Percentiles rank a stretch among this genome's conserved stretches.
Evolutionary conservation across 2,329 filamentous ascomycete genomes (phyloP).

Genomic region (Chaetomiaceae sp.): DNA sequence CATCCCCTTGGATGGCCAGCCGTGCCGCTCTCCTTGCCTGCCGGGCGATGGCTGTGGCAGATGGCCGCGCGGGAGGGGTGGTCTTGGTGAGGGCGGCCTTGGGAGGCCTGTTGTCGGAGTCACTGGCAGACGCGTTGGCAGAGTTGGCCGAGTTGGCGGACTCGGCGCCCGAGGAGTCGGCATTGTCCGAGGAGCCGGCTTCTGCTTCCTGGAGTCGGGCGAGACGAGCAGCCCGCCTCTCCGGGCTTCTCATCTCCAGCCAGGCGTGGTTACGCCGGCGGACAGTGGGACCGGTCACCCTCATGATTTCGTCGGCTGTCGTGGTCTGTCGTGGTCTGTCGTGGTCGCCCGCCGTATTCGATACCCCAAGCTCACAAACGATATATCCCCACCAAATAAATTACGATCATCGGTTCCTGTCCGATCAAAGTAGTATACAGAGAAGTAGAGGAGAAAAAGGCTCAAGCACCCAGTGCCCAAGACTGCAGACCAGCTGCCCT

Average conservation of each 20-base stretch:
- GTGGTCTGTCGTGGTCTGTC: neutral
- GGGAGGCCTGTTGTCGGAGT: neutral
- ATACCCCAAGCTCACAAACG: neutral
- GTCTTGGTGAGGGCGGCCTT: neutral
- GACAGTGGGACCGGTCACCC: slow-evolving; percentile 14
- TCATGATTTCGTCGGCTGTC: slow-evolving; percentile 11
- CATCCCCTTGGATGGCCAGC: neutral
- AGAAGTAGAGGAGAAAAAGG: neutral
- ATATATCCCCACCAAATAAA: neutral
- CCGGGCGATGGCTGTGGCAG: neutral
- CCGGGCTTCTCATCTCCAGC: slow-evolving; percentile 17
- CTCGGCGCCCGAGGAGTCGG: slow-evolving; percentile 10
- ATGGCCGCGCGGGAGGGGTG: neutral
- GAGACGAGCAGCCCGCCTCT: slow-evolving; percentile 6
- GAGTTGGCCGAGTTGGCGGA: neutral
- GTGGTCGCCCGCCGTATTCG: no score
- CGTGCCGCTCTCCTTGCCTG: neutral
- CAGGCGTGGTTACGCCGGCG: slow-evolving; percentile 21
- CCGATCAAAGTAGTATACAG: slow-evolving; percentile 1
- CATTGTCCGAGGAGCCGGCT: slow-evolving; percentile 3
- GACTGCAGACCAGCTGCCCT: slow-evolving; percentile 22
- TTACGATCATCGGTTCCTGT: slow-evolving; percentile 11
- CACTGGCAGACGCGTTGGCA: slow-evolving; percentile 7
- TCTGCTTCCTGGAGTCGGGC: slow-evolving; percentile 12
- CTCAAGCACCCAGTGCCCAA: slow-evolving; percentile 3